Conservation (phyloP, 805 yeast genomes). For the Wickerhamomyces silvicola region DNA sequence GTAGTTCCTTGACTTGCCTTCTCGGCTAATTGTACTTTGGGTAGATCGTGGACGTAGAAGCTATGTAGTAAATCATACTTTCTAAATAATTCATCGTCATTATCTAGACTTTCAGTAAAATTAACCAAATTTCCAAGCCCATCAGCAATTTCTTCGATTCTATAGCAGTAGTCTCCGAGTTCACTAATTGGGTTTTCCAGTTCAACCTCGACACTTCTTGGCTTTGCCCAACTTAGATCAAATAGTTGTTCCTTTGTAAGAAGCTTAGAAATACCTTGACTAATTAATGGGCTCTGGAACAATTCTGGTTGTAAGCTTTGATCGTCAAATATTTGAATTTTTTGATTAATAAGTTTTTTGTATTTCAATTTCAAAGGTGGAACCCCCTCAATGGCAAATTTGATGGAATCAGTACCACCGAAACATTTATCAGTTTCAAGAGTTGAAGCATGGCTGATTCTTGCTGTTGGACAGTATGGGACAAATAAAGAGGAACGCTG, state of each 20-base stretch:
- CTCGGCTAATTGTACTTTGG: constrained; percentile 43
- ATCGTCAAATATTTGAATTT: constrained; percentile 30
- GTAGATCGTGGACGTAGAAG: constrained; percentile 50
- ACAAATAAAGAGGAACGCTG: constrained; percentile 57
- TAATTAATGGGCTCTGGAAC: constrained; percentile 44
- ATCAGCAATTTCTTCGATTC: constrained; percentile 53
- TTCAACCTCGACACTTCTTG: constrained; percentile 35
- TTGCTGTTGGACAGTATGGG: constrained; percentile 73
- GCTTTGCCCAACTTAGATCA: constrained; percentile 38
- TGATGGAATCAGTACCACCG: constrained; percentile 47
- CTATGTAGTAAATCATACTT: constrained; percentile 35
- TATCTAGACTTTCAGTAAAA: constrained; percentile 24
- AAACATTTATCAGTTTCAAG: constrained; percentile 49
- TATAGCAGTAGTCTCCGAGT: constrained; percentile 50
- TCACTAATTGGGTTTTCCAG: constrained; percentile 35
- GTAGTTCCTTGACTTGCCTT: constrained; percentile 27
- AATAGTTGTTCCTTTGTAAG: constrained; percentile 28
- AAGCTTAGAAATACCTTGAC: constrained; percentile 21
- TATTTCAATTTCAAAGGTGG: constrained; percentile 66
- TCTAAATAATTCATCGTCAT: constrained; percentile 22
- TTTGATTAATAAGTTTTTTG: constrained; percentile 37
- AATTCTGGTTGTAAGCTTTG: constrained; percentile 45
- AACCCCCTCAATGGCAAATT: constrained; percentile 61
- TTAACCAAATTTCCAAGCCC: constrained; percentile 58
- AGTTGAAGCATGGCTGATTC: constrained; percentile 33